Percentiles rank a stretch among this genome's conserved stretches.
These are phyloP conservation scores for Curvularia verruculosa DNA, from an alignment of 2,329 filamentous ascomycete species.

Conservation along the genomic window DNA sequence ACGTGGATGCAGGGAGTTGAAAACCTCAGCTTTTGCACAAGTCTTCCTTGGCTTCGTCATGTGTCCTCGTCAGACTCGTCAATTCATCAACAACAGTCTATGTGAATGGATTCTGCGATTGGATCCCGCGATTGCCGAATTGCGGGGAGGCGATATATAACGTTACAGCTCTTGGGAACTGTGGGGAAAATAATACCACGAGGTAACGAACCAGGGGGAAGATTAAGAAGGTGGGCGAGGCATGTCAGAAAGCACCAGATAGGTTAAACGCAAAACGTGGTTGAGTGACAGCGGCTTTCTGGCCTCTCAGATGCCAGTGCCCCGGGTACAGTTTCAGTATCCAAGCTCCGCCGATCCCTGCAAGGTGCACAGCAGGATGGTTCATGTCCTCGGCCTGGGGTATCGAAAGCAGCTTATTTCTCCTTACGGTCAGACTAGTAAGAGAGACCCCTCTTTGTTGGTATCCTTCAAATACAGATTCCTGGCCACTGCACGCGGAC, in stretches of 20 bases:
- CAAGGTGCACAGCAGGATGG: slow-evolving; percentile 39
- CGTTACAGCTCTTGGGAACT: slow-evolving; percentile 26
- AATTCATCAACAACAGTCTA: background rate
- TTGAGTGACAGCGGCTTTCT: slow-evolving; percentile 25
- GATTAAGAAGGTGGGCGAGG: slow-evolving; percentile 13
- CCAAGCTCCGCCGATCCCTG: slow-evolving; percentile 44
- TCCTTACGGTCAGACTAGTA: slow-evolving; percentile 41
- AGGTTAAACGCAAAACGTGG: slow-evolving; percentile 33
- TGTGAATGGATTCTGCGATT: slow-evolving; percentile 17
- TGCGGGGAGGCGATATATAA: slow-evolving; percentile 36
- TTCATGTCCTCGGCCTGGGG: slow-evolving; percentile 41
- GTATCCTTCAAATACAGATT: slow-evolving; percentile 46
- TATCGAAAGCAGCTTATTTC: slow-evolving; percentile 43
- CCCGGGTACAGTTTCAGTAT: slow-evolving; percentile 35
- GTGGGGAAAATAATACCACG: slow-evolving; percentile 36
- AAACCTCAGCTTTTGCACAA: slow-evolving; percentile 16
- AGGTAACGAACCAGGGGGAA: slow-evolving; percentile 18
- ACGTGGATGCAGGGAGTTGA: slow-evolving; percentile 12
- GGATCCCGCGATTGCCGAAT: slow-evolving; percentile 33
- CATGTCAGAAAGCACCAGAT: slow-evolving; percentile 21
- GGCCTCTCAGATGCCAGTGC: slow-evolving; percentile 29
- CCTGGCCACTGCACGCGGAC: slow-evolving; percentile 29
- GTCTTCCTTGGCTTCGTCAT: slow-evolving; percentile 6
- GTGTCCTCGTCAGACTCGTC: background rate
- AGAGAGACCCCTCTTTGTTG: slow-evolving; percentile 42